Evolutionary conservation across 495 filamentous ascomycete genomes (phyloP).

Genomic region (Cercophora scortea): DNA sequence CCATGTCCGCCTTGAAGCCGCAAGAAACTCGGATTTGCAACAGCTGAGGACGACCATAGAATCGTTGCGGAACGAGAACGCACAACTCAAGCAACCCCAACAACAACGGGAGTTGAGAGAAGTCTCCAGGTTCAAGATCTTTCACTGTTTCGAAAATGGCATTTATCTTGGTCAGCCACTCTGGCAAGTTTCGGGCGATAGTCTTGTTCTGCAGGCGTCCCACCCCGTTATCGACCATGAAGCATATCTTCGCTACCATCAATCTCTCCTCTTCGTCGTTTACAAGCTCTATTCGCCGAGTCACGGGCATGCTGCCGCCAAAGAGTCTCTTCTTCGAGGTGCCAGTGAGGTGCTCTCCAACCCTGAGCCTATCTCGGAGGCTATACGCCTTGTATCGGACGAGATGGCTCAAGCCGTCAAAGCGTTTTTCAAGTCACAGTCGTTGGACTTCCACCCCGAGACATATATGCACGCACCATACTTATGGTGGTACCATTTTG

Average conservation of each 20-base stretch:
- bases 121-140: no score
- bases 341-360: neutral
- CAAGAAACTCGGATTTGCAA: no score
- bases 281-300: neutral
- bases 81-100: no score
- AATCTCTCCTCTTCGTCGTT: neutral
- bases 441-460: no score
- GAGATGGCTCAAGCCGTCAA: neutral
- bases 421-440: no score
- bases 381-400: neutral
- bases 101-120: no score
- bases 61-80: no score
- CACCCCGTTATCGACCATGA: neutral
- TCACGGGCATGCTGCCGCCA: neutral
- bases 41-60: no score
- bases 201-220: neutral
- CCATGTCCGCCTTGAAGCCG: no score
- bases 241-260: neutral
- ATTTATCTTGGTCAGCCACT: neutral
- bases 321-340: neutral
- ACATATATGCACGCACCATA: neutral
- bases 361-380: neutral
- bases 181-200: neutral
- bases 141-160: no score
- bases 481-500: neutral